Evolutionary conservation across 73 alveolate species (phyloP), one percentile per base, ranked within the genome.

Genomic region (Tetrahymena malaccensis): DNA sequence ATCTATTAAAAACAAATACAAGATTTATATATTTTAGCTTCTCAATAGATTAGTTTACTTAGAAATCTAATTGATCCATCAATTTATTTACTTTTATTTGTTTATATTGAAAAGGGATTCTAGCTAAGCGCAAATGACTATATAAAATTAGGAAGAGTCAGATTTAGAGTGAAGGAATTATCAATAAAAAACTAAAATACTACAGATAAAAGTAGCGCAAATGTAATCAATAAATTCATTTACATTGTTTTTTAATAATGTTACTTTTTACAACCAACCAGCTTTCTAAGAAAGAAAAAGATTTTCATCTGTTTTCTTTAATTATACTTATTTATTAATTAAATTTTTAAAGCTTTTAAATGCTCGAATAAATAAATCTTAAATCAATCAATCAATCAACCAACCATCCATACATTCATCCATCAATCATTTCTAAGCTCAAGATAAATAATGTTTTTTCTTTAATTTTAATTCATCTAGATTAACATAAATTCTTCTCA

Each of bases 71-170:
- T 40, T 40, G 44, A 40, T 10, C 9, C 16, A 40, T 40, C 11
- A 40, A 70, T 70, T 31, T 70, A 70, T 38, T 43, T 33, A 7
- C n/a, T n/a, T n/a, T n/a, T n/a, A n/a, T n/a, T n/a, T n/a, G n/a
- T 43, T 33, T 27, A 38, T 43, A 21, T 44, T 44, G 17, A 94
- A 85, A 21, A 93, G 93, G 96, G 94, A 22, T 96, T 94, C 85
- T 38, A 95, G 94, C 96, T 96, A 35, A 56, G 55, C 31, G 93
- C 37, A 25, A 44, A 85, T 40, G 99, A 96, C 93, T 94, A 96
- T 21, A 96, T 97, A 16, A 96, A 96, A 84, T 58, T 97, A 12
- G 99, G 99, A 8, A 94, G 99, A 85, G 95, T 97, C 84, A 96
- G 95, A 94, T 94, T 96, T 37, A 94, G 96, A 94, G 98, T 97